These are phyloP conservation scores for Xylariales sp. DNA, from an alignment of 2,329 filamentous ascomycete species.

Conservation along the genomic window DNA sequence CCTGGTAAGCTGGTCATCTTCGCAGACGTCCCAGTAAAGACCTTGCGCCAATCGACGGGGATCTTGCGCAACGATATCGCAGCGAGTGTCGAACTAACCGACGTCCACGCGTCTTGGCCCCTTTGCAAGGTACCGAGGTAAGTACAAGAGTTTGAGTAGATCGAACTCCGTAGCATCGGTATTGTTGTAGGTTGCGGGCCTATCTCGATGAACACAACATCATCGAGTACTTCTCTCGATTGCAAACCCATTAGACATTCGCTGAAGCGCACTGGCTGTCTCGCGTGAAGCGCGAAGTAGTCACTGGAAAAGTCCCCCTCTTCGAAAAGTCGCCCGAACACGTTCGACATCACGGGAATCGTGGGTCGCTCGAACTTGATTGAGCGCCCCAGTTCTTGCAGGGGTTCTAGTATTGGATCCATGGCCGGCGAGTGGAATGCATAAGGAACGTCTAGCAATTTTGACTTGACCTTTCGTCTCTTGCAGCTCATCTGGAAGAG, in stretches of 20 bases:
- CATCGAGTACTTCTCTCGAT: background rate
- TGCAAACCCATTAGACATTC: constrained; percentile 3
- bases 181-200: constrained; percentile 9
- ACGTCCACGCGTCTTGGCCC: constrained; percentile 7
- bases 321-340: constrained; percentile 2
- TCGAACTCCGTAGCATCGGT: constrained; percentile 9
- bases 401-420: constrained; percentile 12
- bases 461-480: constrained; percentile 7
- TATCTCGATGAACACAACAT: constrained; percentile 6
- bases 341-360: constrained; percentile 14
- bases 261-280: constrained; percentile 6
- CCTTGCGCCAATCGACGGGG: constrained; percentile 5
- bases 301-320: constrained; percentile 6
- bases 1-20: constrained; percentile 10
- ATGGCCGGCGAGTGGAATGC: constrained; percentile 13
- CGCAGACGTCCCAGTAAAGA: constrained; percentile 8
- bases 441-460: constrained; percentile 10
- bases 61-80: constrained; percentile 4
- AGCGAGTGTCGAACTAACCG: constrained; percentile 8
- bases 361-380: constrained; percentile 9
- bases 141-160: constrained; percentile 1
- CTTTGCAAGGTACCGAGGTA: constrained; percentile 9
- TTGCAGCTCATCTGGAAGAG: constrained; percentile 6
- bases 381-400: background rate
- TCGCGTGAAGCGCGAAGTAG: constrained; percentile 9